Conservation (phyloP, 1,284 basidiomycete genomes). For the Sanghuangporus sanghuang region DNA sequence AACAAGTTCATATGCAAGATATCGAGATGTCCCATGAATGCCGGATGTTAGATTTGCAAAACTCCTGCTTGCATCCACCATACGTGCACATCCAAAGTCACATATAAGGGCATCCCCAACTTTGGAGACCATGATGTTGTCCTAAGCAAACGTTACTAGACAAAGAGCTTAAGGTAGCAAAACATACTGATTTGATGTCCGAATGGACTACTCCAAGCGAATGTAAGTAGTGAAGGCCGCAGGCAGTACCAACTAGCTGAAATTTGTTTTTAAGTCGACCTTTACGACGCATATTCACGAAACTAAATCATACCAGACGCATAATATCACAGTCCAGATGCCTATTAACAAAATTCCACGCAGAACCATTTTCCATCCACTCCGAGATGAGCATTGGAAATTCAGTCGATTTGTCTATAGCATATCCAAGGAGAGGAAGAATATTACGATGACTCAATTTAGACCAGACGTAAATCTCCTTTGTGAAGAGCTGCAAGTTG, state of each 20-base stretch:
- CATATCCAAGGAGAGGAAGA: conserved; percentile 12
- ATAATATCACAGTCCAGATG: background rate
- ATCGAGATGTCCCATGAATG: background rate
- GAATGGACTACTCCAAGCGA: background rate
- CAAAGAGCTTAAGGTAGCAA: background rate
- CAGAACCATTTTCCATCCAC: conserved; percentile 15
- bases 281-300: background rate
- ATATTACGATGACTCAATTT: conserved; percentile 12
- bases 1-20: background rate
- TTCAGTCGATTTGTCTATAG: background rate
- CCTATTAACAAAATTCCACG: background rate
- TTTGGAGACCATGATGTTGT: background rate
- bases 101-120: background rate
- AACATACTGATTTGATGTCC: conserved; percentile 8
- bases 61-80: background rate
- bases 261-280: background rate
- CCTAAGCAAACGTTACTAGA: background rate
- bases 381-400: conserved; percentile 9
- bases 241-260: background rate
- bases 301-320: conserved; percentile 1
- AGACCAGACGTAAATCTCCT: conserved; percentile 13
- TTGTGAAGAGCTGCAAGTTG: background rate
- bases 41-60: background rate
- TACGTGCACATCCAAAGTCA: conserved; percentile 5
- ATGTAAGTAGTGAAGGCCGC: conserved; percentile 5